Evolutionary conservation across 352 stramenopile genomes (phyloP).

Genomic region (Peronospora destructor): DNA sequence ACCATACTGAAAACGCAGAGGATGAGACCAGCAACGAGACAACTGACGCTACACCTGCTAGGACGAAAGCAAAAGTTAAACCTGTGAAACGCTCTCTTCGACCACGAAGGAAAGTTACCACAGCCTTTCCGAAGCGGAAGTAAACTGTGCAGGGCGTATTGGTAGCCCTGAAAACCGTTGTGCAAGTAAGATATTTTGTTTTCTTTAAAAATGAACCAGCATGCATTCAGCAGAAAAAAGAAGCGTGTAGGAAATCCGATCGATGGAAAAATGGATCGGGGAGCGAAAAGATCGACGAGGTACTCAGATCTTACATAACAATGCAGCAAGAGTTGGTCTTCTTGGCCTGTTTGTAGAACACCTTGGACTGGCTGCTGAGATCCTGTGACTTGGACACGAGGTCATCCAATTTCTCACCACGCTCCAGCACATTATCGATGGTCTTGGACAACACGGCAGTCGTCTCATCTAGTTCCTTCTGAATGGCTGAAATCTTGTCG

Average conservation of each 20-base stretch:
- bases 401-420: slow-evolving; percentile 98
- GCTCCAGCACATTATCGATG: slow-evolving; percentile 97
- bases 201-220: slow-evolving; percentile 42
- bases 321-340: slow-evolving; percentile 99
- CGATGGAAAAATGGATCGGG: slow-evolving; percentile 10
- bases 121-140: slow-evolving; percentile 37
- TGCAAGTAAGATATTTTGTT: slow-evolving; percentile 31
- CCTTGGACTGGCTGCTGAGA: slow-evolving; percentile 97
- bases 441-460: slow-evolving; percentile 98
- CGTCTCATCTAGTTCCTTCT: slow-evolving; percentile 99
- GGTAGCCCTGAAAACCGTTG: slow-evolving; percentile 7
- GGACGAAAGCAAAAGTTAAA: slow-evolving; percentile 19
- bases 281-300: slow-evolving; percentile 9
- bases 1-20: slow-evolving; percentile 23
- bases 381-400: slow-evolving; percentile 98
- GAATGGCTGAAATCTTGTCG: slow-evolving; percentile 99
- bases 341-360: slow-evolving; percentile 99
- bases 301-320: slow-evolving; percentile 62
- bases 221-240: slow-evolving; percentile 30
- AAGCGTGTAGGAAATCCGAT: slow-evolving; percentile 21
- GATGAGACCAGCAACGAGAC: slow-evolving; percentile 51
- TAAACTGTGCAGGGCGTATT: slow-evolving; percentile 10
- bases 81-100: slow-evolving; percentile 44
- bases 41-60: slow-evolving; percentile 30
- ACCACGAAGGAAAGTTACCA: slow-evolving; percentile 40